Conservation (phyloP, 305 asterid species). For the Caryopteris hybrid region DNA sequence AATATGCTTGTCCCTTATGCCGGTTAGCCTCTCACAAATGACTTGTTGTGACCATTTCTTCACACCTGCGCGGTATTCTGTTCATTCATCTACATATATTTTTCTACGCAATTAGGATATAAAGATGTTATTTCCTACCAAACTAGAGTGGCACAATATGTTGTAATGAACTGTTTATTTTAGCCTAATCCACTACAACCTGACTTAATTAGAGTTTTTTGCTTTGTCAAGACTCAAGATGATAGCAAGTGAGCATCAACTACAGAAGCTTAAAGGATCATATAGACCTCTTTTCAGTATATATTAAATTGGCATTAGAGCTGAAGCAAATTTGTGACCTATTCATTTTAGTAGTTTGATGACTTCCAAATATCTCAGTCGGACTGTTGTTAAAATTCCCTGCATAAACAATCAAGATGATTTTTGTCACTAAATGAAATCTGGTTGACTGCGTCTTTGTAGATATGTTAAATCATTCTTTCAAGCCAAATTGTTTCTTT, state of each 20-base stretch:
- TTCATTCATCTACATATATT: background rate
- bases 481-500: conserved; percentile 89
- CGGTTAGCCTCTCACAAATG: conserved; percentile 52
- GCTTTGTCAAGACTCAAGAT: background rate
- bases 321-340: background rate
- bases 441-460: conserved; percentile 28
- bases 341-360: conserved; percentile 6
- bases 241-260: conserved; percentile 7
- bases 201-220: background rate
- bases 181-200: background rate
- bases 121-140: background rate
- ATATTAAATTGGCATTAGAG: background rate
- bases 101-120: background rate
- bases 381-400: background rate
- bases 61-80: background rate
- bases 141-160: background rate
- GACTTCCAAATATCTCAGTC: background rate
- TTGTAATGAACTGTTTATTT: conserved; percentile 2
- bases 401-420: conserved; percentile 12
- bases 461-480: conserved; percentile 98
- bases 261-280: background rate
- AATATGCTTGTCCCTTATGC: conserved; percentile 95
- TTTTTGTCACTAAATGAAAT: conserved; percentile 8
- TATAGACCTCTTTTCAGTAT: background rate
- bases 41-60: background rate